Percentiles rank a stretch among this genome's conserved stretches.
phyloP scores from a whole-genome alignment of 1,284 basidiomycete species.

The Porodaedalea pini region DNA sequence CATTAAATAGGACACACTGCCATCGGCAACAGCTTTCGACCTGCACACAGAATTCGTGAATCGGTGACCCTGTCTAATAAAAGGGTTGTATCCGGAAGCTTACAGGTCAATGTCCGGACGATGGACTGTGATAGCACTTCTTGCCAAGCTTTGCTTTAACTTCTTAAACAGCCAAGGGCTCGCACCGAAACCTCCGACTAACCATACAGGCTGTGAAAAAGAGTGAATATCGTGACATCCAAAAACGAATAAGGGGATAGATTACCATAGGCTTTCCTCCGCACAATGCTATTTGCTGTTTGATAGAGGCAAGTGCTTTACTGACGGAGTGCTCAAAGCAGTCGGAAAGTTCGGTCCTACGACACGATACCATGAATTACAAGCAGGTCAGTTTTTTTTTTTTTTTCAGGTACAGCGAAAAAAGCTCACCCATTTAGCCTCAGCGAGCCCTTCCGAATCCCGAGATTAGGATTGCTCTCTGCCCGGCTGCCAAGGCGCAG shows the following conservation, averaged over 20 bases:
- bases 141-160: conserved; percentile 58
- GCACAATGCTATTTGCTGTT: conserved; percentile 61
- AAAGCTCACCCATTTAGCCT: conserved; percentile 60
- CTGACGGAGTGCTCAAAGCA: conserved; percentile 73
- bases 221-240: not conserved
- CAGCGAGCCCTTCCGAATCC: conserved; percentile 64
- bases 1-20: not conserved
- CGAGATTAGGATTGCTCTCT: conserved; percentile 63
- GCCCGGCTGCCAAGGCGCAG: conserved; percentile 69
- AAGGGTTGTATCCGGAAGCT: conserved; percentile 22
- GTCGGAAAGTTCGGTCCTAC: conserved; percentile 56
- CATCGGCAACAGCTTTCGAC: conserved; percentile 8
- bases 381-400: not conserved
- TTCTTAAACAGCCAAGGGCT: conserved; percentile 75
- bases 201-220: conserved; percentile 57
- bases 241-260: not conserved
- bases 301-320: conserved; percentile 64
- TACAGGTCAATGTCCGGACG: conserved; percentile 74
- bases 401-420: conserved; percentile 13
- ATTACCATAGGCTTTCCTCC: conserved; percentile 58
- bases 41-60: not conserved
- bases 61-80: too few species aligned
- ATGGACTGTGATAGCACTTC: conserved; percentile 55
- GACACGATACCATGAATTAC: not conserved
- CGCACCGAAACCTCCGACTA: conserved; percentile 76